A percentile compares a stretch with the other conserved stretches of the same genome.
Evolutionary conservation across 2,329 filamentous ascomycete species (phyloP).

Genomic region (Cryphonectria carpinicola): DNA sequence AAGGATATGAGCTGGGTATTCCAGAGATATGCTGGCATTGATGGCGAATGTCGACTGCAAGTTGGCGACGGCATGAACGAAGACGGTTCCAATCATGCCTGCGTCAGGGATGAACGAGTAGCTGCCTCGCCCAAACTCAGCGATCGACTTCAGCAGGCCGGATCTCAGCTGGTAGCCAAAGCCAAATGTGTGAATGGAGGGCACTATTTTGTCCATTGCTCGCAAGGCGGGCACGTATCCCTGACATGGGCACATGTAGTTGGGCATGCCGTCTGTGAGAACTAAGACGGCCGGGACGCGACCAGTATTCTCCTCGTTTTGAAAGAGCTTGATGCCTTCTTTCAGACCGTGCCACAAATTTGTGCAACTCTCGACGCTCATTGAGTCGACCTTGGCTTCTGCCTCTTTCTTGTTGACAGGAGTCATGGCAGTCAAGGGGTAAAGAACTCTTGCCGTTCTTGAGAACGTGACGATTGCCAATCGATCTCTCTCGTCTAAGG

Average conservation of each 20-base stretch:
- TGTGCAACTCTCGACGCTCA: constrained; percentile 47
- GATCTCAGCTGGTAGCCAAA: constrained; percentile 56
- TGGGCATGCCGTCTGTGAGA: constrained; percentile 59
- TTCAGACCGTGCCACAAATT: constrained; percentile 63
- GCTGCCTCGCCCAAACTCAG: constrained; percentile 59
- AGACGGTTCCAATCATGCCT: constrained; percentile 66
- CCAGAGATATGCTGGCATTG: constrained; percentile 48
- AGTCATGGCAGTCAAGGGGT: constrained; percentile 53
- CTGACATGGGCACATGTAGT: constrained; percentile 54
- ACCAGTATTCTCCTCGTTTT: constrained; percentile 36
- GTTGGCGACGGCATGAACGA: constrained; percentile 65
- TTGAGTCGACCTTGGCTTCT: constrained; percentile 46
- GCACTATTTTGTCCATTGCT: constrained; percentile 44
- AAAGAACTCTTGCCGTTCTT: constrained; percentile 46
- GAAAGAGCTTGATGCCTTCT: constrained; percentile 54
- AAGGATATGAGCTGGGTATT: constrained; percentile 41
- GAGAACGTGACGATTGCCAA: constrained; percentile 63
- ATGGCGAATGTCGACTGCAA: constrained; percentile 62
- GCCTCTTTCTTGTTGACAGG: constrained; percentile 48
- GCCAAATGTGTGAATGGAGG: constrained; percentile 57
- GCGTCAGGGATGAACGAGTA: constrained; percentile 66
- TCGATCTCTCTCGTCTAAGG: constrained; percentile 56
- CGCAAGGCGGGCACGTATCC: constrained; percentile 60
- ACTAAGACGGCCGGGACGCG: constrained; percentile 57
- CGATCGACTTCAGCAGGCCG: constrained; percentile 61